A percentile compares a stretch with the other conserved stretches of the same genome.
These are phyloP conservation scores for Hypoxylon sp. DNA, from an alignment of 2,329 filamentous ascomycete genomes.

Conservation along the genomic window DNA sequence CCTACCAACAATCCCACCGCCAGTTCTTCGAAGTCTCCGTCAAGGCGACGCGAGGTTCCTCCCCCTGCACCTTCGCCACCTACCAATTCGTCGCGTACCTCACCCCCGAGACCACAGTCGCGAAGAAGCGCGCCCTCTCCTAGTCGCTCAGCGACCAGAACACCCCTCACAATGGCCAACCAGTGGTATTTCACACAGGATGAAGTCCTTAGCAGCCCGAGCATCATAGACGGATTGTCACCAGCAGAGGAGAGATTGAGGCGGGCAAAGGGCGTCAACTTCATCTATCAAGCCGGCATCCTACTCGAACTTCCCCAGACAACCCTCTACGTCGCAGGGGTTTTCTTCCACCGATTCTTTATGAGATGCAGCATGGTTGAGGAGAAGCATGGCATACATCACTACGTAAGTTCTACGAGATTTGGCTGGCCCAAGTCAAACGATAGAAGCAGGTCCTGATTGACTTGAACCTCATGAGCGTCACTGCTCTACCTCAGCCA, in stretches of 20 bases:
- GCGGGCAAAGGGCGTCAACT: conserved; percentile 93
- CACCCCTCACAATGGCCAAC: conserved; percentile 58
- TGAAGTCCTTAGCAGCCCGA: conserved; percentile 86
- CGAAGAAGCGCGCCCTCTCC: conserved; percentile 62
- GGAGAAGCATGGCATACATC: conserved; percentile 83
- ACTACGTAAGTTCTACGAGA: conserved; percentile 76
- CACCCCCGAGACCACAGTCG: conserved; percentile 62
- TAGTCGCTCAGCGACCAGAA: conserved; percentile 57
- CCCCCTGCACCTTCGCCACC: conserved; percentile 75
- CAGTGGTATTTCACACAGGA: conserved; percentile 94
- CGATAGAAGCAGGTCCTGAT: conserved; percentile 10
- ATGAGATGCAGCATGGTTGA: conserved; percentile 89
- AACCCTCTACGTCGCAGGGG: conserved; percentile 90
- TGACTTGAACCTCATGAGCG: conserved; percentile 12
- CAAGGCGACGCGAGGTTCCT: conserved; percentile 68
- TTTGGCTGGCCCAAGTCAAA: conserved; percentile 9
- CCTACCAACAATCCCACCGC: conserved; percentile 57
- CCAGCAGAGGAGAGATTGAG: conserved; percentile 83
- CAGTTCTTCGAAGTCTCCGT: conserved; percentile 65
- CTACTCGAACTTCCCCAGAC: conserved; percentile 93
- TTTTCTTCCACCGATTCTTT: conserved; percentile 96
- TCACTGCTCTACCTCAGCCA: conserved; percentile 11
- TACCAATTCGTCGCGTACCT: conserved; percentile 67
- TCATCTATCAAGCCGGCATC: conserved; percentile 94
- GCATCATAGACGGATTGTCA: conserved; percentile 84